Base-by-base conservation (phyloP, 345 rosid species). In the Linum usitatissimum region DNA sequence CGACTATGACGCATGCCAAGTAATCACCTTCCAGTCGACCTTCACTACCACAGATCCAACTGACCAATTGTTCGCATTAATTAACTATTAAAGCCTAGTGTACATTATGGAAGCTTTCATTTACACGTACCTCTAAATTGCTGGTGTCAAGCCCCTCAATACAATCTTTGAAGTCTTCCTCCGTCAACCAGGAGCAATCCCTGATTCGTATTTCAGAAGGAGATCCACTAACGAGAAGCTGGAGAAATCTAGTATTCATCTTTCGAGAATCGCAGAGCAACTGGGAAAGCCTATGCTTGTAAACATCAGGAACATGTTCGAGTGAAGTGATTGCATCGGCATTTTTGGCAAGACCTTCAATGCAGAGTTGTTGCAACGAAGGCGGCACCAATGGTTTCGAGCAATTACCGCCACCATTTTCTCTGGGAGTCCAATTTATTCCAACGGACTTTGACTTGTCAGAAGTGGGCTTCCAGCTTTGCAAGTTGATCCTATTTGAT, bases 121-220 rank as follows among this genome's bases (percentile, higher is more conserved):
- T 57, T 53, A 54, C 56, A 9, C 71, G 49, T 86, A 92, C 98
- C 83, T 23, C 73, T 78, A 93, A 77, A 65, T 70, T 83, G 63
- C 71, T 82, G 62, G 88, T 77, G 80, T 87, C 91, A 69, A 88
- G 80, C 51, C 61, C 65, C 49, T 68, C 72, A 73, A 89, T 84
- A 62, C 81, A 77, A 59, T 78, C 66, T 19, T 59, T 60, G 53
- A 90, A 86, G 34, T 85, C 71, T 66, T 87, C 84, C 72, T 93
- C 99, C 6, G 91, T 74, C 60, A 93, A 68, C 99, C 99, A 87
- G 18, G 99, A 90, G 61, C 96, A 87, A 71, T 93, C 94, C 48
- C 70, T 80, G 39, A 92, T 62, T 58, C 86, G 75, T 55, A 89
- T 75, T 65, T 79, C 97, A 1, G 86, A 69, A 39, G 97, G 99